Base-by-base conservation (phyloP, 2,329 filamentous ascomycete genomes). In the Simplicillium sp. region DNA sequence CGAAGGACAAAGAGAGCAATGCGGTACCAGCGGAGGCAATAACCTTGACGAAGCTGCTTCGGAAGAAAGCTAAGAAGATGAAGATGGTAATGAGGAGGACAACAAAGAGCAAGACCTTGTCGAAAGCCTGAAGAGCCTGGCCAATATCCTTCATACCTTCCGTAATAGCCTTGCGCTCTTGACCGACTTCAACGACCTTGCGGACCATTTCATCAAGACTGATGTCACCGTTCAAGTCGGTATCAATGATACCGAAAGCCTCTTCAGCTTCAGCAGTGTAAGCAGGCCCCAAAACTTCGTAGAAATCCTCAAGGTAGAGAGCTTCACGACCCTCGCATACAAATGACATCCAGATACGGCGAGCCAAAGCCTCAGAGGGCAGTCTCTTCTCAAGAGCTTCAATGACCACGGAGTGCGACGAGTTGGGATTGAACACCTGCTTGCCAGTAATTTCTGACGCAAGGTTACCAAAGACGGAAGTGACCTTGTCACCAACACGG, bases 91-190 rank as follows among this genome's bases (percentile, higher is more conserved):
- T 75, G 40, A 97, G 70, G 39, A 88, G 71, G 31, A 94, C 86
- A 34, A 96, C 77, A 41, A 84, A 82, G 46, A 87, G 75, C 15
- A 97, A 72, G 39, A 98, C 77, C 48, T 83, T 82, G 64, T 98
- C 90, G 33, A 98, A 80, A 9, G 94, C 90, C 49, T 82, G 78
- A 57, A 97, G 87, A 29, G 92, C 92, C 62, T 96, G 87, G 52
- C 92, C 87, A 50, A 98, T 92, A 61, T 98, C 92, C 66, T 94
- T 88, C 87, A 97, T 94, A 63, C 88, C 94, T 60, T 84, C 86
- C 32, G 80, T 77, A 51, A 97, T 89, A 3, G 89, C 80, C 65
- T 95, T 94, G 55, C 90, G 78, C 58, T 90, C 86, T 46, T 84
- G 82, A 40, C 86, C 84, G 47, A 92, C 82, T 45, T 94, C 87